Evolutionary conservation across 805 yeast species (phyloP), one percentile per base, ranked within the genome.

Genomic region (Pichia cephalocereana): DNA sequence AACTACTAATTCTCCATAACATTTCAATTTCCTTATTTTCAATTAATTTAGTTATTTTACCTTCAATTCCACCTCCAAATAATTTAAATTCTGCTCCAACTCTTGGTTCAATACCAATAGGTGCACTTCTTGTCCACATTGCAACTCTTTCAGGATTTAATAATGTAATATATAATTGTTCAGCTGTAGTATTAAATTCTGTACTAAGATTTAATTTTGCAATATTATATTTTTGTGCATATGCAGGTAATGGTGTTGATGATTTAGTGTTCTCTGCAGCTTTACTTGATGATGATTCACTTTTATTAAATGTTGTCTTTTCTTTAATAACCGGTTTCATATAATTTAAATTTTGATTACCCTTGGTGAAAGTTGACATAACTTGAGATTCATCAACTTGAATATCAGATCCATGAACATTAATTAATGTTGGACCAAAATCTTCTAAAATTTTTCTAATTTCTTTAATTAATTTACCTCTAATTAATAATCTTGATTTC

Each of bases 51-150:
- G 75, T 57, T 53, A 88, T 70, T 59, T 79, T 77, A 46, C 96
- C 96, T 17, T 75, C 64, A 46, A 93, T 82, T 51, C 88, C 87
- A 15, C 97, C 97, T 14, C 96, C 95, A 63, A 93, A 93, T 49
- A 93, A 65, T 31, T 74, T 73, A 67, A 81, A 89, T 19, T 70
- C 70, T 2, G 83, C 73, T 6, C 86, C 87, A 45, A 72, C 86
- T 41, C 64, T 64, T 52, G 85, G 71, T 58, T 75, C 76, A 46
- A 87, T 75, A 30, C 63, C 66, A 31, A 43, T 50, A 44, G 79
- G 89, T 37, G 77, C 70, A 0, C 95, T 79, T 50, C 96, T 80
- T 0, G 96, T 75, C 98, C 98, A 93, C 0, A 90, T 90, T n/a
- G 82, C 79, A 14, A 93, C 83, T 54, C 95, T 72, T 44, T 78